Percentiles rank a stretch among this genome's conserved stretches.
These are phyloP conservation scores for Alternaria brassicicola DNA, from an alignment of 2,329 filamentous ascomycete species.

Conservation along the genomic window DNA sequence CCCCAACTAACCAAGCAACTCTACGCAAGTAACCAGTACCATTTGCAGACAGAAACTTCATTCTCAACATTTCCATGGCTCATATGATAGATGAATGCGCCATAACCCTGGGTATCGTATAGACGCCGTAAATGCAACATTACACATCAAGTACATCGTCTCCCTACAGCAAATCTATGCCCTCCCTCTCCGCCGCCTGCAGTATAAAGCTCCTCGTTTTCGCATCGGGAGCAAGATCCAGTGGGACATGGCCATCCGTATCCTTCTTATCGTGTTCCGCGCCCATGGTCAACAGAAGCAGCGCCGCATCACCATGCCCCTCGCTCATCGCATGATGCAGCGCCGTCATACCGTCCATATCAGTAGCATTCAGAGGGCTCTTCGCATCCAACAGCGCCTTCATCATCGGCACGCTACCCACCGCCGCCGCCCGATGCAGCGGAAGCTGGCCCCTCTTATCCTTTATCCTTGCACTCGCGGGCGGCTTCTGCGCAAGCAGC, in stretches of 20 bases:
- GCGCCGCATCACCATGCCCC: conserved; percentile 77
- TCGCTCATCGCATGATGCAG: conserved; percentile 86
- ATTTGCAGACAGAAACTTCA: neutral
- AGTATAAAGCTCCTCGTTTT: conserved; percentile 82
- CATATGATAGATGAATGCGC: neutral
- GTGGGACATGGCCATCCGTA: conserved; percentile 69
- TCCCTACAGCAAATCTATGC: conserved; percentile 66
- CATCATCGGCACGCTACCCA: conserved; percentile 87
- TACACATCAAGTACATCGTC: neutral
- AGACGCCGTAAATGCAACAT: conserved; percentile 14
- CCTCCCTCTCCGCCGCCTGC: conserved; percentile 80
- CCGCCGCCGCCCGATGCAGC: conserved; percentile 87
- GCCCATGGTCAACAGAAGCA: conserved; percentile 81
- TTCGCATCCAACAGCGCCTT: conserved; percentile 76
- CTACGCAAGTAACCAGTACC: neutral
- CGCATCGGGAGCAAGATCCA: conserved; percentile 84
- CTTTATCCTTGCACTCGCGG: conserved; percentile 76
- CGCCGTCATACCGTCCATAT: conserved; percentile 82
- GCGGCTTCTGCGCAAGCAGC: conserved; percentile 70
- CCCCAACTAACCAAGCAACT: neutral
- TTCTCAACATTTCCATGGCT: neutral
- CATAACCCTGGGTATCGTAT: conserved; percentile 19
- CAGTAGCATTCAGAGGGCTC: conserved; percentile 83
- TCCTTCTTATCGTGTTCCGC: conserved; percentile 83
- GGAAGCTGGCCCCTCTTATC: conserved; percentile 89